phyloP scores from a whole-genome alignment of 306 rosid species.

The Spatholobus suberectus region DNA sequence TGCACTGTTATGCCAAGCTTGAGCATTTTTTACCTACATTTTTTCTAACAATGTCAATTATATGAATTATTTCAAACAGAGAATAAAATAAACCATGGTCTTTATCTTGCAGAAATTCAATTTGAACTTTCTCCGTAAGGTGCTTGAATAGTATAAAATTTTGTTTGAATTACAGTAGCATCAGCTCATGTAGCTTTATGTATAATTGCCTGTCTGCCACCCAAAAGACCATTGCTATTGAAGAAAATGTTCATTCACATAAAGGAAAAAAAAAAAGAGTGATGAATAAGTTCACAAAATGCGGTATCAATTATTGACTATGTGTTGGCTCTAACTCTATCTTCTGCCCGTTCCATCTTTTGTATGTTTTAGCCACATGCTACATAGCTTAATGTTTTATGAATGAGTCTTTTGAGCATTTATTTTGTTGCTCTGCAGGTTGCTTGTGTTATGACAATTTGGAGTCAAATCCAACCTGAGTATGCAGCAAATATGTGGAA shows the following conservation, averaged over 20 bases:
- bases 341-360: conserved; percentile 1
- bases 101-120: conserved; percentile 28
- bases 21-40: background rate
- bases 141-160: background rate
- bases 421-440: conserved; percentile 59
- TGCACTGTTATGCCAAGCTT: conserved; percentile 10
- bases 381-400: conserved; percentile 13
- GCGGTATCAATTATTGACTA: background rate
- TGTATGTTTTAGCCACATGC: conserved; percentile 23
- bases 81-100: conserved; percentile 20
- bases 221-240: background rate
- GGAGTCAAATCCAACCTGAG: conserved; percentile 86
- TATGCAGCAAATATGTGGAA: conserved; percentile 98
- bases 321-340: background rate
- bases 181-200: background rate
- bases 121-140: conserved; percentile 2
- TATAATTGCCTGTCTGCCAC: background rate
- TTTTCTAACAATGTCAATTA: conserved; percentile 17
- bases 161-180: conserved; percentile 7
- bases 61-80: conserved; percentile 6
- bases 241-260: conserved; percentile 21
- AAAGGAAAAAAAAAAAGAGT: background rate
- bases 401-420: conserved; percentile 32
- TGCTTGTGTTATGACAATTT: conserved; percentile 97
- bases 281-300: no score